Evolutionary conservation across 1,139 yeast species (phyloP).

Genomic region (Wickerhamomyces sp.): DNA sequence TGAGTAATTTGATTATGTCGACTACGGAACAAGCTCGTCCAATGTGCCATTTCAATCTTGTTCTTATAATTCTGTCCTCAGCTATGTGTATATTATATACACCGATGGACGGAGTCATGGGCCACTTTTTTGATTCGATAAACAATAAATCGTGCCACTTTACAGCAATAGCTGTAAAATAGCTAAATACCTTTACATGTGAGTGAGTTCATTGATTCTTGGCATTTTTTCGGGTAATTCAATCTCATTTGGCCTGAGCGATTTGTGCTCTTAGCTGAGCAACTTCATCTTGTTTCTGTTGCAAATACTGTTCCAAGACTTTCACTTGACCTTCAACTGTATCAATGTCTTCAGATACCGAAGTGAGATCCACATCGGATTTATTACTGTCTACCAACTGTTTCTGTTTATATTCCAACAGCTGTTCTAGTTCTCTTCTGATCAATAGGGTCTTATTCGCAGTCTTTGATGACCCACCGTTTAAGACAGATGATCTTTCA

Average conservation of each 20-base stretch:
- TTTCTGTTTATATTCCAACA: slow-evolving; percentile 66
- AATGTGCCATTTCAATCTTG: too few relatives aligned
- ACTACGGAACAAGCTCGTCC: too few relatives aligned
- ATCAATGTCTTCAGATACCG: slow-evolving; percentile 38
- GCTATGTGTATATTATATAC: too few relatives aligned
- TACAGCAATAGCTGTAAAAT: too few relatives aligned
- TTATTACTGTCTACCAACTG: slow-evolving; percentile 31
- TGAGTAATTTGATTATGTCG: too few relatives aligned
- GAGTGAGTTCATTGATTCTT: too few relatives aligned
- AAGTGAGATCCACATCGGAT: slow-evolving; percentile 29
- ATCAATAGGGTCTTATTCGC: slow-evolving; percentile 33
- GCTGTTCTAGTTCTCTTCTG: slow-evolving; percentile 76
- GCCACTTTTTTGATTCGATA: too few relatives aligned
- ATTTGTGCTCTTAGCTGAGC: slow-evolving; percentile 37
- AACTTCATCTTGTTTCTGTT: slow-evolving; percentile 43
- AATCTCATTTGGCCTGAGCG: slow-evolving; percentile 12
- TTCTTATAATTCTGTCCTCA: too few relatives aligned
- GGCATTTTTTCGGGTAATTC: too few relatives aligned
- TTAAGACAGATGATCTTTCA: slow-evolving; percentile 30
- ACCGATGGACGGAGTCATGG: too few relatives aligned
- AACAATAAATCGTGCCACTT: too few relatives aligned
- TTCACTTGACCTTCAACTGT: slow-evolving; percentile 50
- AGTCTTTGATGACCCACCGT: slow-evolving; percentile 30
- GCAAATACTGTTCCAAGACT: slow-evolving; percentile 46
- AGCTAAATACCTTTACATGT: too few relatives aligned